Percentiles rank a stretch among this genome's conserved stretches.
These are phyloP conservation scores for Lepiota venenata DNA, from an alignment of 768 basidiomycete genomes.

Conservation along the genomic window DNA sequence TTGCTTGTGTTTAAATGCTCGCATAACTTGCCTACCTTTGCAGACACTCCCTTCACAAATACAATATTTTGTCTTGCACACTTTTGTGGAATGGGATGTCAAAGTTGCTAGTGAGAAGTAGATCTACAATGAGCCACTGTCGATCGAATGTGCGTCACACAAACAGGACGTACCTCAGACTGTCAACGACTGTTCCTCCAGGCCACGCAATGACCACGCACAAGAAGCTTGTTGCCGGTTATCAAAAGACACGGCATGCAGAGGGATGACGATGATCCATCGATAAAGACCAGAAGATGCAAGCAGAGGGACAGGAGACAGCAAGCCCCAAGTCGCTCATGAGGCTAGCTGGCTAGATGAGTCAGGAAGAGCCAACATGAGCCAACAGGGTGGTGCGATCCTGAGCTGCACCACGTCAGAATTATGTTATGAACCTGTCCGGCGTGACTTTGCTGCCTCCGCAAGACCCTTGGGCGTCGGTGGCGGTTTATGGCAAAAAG, in stretches of 20 bases:
- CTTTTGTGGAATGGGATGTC: not conserved
- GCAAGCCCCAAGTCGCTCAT: not conserved
- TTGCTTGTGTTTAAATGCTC: not conserved
- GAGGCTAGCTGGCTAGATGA: not conserved
- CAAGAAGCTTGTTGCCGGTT: not conserved
- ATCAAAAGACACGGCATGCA: not conserved
- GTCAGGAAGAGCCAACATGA: not conserved
- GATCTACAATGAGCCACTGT: too few relatives aligned
- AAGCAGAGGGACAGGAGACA: not conserved
- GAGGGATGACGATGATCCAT: not conserved
- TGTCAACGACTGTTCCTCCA: too few relatives aligned
- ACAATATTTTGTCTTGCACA: not conserved
- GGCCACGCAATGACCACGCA: slow-evolving; percentile 3
- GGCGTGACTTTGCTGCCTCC: not conserved
- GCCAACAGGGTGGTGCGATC: not conserved
- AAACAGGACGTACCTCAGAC: too few relatives aligned
- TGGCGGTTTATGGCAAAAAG: too few relatives aligned
- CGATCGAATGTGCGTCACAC: too few relatives aligned
- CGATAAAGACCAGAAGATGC: not conserved
- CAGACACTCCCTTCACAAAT: not conserved
- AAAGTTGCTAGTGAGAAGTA: too few relatives aligned
- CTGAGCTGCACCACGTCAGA: not conserved
- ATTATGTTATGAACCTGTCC: not conserved
- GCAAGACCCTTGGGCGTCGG: too few relatives aligned
- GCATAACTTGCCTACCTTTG: not conserved